phyloP scores from a whole-genome alignment of 148 eudicot species.

The Drosera capensis region DNA sequence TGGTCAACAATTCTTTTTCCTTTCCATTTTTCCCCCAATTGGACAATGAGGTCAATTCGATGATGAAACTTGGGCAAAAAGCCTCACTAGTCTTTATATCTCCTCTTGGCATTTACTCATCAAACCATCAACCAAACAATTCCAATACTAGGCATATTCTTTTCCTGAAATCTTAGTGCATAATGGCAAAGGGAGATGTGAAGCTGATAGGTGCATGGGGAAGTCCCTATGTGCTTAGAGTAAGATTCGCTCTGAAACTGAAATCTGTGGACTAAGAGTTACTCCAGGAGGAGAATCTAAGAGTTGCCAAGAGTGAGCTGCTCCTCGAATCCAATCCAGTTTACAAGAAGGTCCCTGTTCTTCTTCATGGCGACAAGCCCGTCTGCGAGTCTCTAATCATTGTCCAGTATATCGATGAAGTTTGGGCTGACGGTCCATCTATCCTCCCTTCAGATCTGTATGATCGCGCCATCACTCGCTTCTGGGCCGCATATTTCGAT shows the following conservation, averaged over 20 bases:
- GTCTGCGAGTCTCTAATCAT: conserved; percentile 21
- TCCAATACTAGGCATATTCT: no score
- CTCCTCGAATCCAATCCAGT: conserved; percentile 22
- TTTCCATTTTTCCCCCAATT: no score
- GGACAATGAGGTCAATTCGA: no score
- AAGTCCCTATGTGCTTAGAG: conserved; percentile 15
- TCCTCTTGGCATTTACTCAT: no score
- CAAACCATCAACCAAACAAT: no score
- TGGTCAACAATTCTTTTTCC: no score
- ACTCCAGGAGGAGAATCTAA: conserved; percentile 6
- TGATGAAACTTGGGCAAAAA: no score
- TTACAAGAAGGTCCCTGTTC: conserved; percentile 17
- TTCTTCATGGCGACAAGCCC: conserved; percentile 12
- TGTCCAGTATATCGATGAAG: conserved; percentile 16
- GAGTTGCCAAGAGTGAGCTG: conserved; percentile 15
- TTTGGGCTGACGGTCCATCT: conserved; percentile 9
- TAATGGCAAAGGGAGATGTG: conserved; percentile 6
- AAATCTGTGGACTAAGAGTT: conserved; percentile 13
- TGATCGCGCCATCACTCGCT: conserved; percentile 18
- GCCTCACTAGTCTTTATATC: no score
- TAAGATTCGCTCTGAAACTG: conserved; percentile 18
- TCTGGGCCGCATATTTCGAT: conserved; percentile 15
- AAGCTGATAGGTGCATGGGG: conserved; percentile 12
- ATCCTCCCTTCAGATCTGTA: conserved; percentile 18
- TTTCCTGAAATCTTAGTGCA: no score